Evolutionary conservation across 2,329 filamentous ascomycete species (phyloP).

Genomic region (Juglanconis juglandina): DNA sequence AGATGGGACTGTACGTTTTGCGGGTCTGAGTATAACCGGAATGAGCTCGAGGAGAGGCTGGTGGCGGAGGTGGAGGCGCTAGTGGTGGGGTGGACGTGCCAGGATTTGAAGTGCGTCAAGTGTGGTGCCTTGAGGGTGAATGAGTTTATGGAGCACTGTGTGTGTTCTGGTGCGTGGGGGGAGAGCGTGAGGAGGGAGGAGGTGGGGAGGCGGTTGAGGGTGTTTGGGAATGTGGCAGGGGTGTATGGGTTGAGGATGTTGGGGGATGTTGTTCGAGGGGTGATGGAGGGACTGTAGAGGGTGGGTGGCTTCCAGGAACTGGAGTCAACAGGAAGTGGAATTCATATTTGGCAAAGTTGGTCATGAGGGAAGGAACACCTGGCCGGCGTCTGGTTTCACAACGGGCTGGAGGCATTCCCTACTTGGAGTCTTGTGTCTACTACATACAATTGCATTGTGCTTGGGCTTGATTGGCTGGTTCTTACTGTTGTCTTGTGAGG

Average conservation of each 20-base stretch:
- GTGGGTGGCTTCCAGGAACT: background rate
- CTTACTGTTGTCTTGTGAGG: background rate
- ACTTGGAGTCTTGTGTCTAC: background rate
- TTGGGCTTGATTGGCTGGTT: background rate
- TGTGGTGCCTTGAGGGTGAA: constrained; percentile 76
- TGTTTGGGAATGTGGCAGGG: constrained; percentile 70
- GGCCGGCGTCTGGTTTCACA: background rate
- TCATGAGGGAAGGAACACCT: background rate
- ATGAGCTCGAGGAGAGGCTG: constrained; percentile 79
- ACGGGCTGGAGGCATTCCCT: background rate
- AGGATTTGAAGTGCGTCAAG: constrained; percentile 78
- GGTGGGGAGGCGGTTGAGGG: constrained; percentile 60
- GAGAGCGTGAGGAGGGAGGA: constrained; percentile 67
- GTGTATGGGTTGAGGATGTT: constrained; percentile 84
- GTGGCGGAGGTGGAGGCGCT: constrained; percentile 72
- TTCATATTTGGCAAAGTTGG: background rate
- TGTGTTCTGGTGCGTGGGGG: constrained; percentile 83
- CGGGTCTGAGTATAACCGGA: constrained; percentile 68
- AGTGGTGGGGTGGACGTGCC: constrained; percentile 77
- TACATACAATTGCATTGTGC: background rate
- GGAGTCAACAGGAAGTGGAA: background rate
- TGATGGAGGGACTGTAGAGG: constrained; percentile 45
- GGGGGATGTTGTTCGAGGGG: constrained; percentile 66
- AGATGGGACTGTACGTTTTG: constrained; percentile 77
- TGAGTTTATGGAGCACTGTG: constrained; percentile 96